Conservation (phyloP, 768 basidiomycete species). For the Clathrus columnatus region DNA sequence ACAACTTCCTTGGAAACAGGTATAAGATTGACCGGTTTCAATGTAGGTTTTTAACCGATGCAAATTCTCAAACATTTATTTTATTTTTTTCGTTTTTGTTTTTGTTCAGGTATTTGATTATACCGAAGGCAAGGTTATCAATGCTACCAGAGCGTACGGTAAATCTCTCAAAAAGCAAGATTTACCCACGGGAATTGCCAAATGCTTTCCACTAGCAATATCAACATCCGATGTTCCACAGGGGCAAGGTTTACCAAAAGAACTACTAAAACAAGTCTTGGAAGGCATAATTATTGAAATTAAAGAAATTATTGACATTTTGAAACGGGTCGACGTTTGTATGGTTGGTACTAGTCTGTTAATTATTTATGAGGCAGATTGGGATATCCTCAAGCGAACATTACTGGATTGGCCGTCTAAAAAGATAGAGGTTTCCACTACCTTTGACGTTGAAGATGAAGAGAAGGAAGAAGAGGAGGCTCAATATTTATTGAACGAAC, state of each 20-base stretch:
- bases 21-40: slow-evolving; percentile 80
- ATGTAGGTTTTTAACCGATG: too few species aligned
- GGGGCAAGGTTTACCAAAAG: slow-evolving; percentile 10
- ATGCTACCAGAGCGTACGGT: slow-evolving; percentile 71
- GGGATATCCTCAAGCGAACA: slow-evolving; percentile 25
- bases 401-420: slow-evolving; percentile 13
- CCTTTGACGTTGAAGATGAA: background rate
- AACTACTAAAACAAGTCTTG: slow-evolving; percentile 11
- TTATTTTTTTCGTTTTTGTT: background rate
- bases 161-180: slow-evolving; percentile 60
- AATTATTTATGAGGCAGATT: slow-evolving; percentile 69
- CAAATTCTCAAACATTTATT: background rate
- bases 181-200: slow-evolving; percentile 64
- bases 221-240: slow-evolving; percentile 30
- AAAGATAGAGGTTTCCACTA: background rate
- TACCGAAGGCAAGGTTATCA: slow-evolving; percentile 40
- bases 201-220: slow-evolving; percentile 65
- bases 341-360: slow-evolving; percentile 80
- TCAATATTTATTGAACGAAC: too few species aligned
- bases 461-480: slow-evolving; percentile 8
- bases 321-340: slow-evolving; percentile 54
- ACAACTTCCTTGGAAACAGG: slow-evolving; percentile 75
- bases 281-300: slow-evolving; percentile 11
- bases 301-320: slow-evolving; percentile 37
- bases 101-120: slow-evolving; percentile 62